phyloP scores from a whole-genome alignment of 768 basidiomycete species.

The Lactarius quietus region DNA sequence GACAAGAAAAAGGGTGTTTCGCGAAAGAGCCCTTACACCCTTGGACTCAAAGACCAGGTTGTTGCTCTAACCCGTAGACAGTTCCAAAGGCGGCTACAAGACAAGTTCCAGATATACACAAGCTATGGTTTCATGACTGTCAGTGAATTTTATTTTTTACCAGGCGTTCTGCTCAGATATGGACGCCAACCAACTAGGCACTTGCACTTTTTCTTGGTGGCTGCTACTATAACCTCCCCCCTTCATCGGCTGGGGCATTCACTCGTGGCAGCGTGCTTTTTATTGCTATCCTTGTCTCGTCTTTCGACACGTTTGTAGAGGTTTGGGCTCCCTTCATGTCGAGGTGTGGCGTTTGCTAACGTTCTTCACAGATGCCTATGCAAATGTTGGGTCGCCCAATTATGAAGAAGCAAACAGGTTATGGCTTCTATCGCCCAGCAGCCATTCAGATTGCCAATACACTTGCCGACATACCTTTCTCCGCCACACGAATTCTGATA shows the following conservation, averaged over 20 bases:
- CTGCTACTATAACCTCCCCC: conserved; percentile 69
- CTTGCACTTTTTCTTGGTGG: conserved; percentile 67
- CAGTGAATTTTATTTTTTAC: conserved; percentile 44
- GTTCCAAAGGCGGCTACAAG: conserved; percentile 70
- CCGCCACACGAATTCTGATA: conserved; percentile 52
- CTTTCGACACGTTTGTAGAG: conserved; percentile 71
- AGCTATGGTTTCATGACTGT: conserved; percentile 58
- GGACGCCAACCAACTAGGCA: not conserved
- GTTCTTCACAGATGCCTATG: conserved; percentile 54
- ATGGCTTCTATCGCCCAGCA: conserved; percentile 65
- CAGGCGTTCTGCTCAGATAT: conserved; percentile 27
- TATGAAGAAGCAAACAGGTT: conserved; percentile 61
- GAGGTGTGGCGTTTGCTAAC: conserved; percentile 29
- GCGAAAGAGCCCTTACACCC: conserved; percentile 77
- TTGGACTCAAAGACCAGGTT: conserved; percentile 75
- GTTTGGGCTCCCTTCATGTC: conserved; percentile 30
- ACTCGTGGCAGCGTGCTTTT: conserved; percentile 85
- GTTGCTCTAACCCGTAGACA: conserved; percentile 66
- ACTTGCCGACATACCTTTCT: conserved; percentile 68
- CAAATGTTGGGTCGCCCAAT: conserved; percentile 85
- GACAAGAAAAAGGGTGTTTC: conserved; percentile 82
- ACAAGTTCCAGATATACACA: conserved; percentile 72
- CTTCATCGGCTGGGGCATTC: conserved; percentile 78
- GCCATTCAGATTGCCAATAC: conserved; percentile 65
- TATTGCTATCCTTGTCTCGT: conserved; percentile 59